phyloP scores from a whole-genome alignment of 768 basidiomycete species.

The Strobilomyces dryophilus region DNA sequence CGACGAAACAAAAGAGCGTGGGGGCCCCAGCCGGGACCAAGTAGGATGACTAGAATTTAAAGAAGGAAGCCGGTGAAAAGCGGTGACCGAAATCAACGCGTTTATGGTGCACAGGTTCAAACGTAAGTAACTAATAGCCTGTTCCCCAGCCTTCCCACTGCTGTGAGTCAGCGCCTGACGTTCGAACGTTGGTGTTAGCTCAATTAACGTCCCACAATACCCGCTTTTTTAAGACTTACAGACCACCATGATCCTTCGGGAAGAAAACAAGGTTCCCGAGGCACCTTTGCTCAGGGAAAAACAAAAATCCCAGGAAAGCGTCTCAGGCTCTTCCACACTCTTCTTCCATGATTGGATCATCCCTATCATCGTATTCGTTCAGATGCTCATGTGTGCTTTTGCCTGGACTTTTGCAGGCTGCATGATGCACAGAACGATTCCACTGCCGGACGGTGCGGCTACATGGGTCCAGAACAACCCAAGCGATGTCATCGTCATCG shows the following conservation, averaged over 20 bases:
- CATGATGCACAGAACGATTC: not conserved
- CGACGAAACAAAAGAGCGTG: too few relatives aligned
- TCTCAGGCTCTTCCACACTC: not conserved
- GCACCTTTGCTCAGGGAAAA: not conserved
- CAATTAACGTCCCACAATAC: not conserved
- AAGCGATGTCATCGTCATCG: not conserved
- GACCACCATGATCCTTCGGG: not conserved
- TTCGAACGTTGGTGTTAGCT: too few relatives aligned
- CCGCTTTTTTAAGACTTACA: not conserved
- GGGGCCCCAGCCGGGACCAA: too few relatives aligned
- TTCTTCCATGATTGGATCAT: not conserved
- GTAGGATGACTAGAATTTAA: too few relatives aligned
- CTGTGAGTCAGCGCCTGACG: too few relatives aligned
- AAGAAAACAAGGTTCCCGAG: not conserved
- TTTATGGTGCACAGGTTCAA: too few relatives aligned
- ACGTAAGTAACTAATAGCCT: too few relatives aligned
- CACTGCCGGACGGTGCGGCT: not conserved
- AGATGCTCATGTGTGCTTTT: not conserved
- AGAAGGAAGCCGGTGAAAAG: too few relatives aligned
- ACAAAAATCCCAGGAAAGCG: not conserved
- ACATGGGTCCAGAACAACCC: not conserved
- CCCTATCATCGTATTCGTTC: not conserved
- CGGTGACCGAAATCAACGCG: too few relatives aligned
- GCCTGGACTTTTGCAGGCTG: not conserved
- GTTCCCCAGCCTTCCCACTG: too few relatives aligned